A percentile compares a stretch with the other conserved stretches of the same genome.
phyloP scores from a whole-genome alignment of 2,329 filamentous ascomycete species.

The Fusarium oligoseptatum region DNA sequence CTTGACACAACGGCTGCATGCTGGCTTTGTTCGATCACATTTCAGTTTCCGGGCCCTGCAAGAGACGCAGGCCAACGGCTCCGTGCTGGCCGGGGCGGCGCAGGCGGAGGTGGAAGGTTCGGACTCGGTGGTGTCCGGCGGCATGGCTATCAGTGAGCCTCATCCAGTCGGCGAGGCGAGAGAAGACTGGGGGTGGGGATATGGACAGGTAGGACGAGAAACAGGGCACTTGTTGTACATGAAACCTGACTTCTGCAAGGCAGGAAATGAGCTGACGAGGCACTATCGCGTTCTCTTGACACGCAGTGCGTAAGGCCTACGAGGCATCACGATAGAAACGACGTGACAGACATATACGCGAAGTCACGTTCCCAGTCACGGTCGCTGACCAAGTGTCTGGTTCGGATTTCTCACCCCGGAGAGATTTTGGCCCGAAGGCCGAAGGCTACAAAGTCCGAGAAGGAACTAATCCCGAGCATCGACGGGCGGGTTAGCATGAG shows the following conservation, averaged over 20 bases:
- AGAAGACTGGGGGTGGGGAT: neutral
- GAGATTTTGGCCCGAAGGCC: constrained; percentile 43
- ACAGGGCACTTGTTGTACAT: neutral
- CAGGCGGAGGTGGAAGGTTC: constrained; percentile 28
- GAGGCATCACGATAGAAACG: constrained; percentile 16
- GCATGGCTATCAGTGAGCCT: constrained; percentile 30
- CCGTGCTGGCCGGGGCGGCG: constrained; percentile 44
- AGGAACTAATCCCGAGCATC: constrained; percentile 1
- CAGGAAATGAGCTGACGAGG: constrained; percentile 6
- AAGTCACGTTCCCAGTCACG: constrained; percentile 30
- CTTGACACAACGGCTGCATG: constrained; percentile 83
- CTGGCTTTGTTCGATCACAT: constrained; percentile 85
- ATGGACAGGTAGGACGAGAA: neutral
- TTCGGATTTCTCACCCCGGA: constrained; percentile 31
- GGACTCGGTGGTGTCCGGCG: constrained; percentile 42
- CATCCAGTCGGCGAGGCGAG: constrained; percentile 29
- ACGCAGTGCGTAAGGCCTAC: constrained; percentile 24
- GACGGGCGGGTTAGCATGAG: constrained; percentile 29
- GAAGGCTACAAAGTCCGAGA: constrained; percentile 40
- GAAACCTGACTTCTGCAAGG: neutral
- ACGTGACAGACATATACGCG: constrained; percentile 24
- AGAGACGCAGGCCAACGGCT: constrained; percentile 81
- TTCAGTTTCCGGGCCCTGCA: constrained; percentile 88
- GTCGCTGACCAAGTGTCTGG: constrained; percentile 19
- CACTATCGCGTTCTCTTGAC: constrained; percentile 9